Conservation (phyloP, 2,329 filamentous ascomycete genomes). For the Pleurostoma richardsiae region DNA sequence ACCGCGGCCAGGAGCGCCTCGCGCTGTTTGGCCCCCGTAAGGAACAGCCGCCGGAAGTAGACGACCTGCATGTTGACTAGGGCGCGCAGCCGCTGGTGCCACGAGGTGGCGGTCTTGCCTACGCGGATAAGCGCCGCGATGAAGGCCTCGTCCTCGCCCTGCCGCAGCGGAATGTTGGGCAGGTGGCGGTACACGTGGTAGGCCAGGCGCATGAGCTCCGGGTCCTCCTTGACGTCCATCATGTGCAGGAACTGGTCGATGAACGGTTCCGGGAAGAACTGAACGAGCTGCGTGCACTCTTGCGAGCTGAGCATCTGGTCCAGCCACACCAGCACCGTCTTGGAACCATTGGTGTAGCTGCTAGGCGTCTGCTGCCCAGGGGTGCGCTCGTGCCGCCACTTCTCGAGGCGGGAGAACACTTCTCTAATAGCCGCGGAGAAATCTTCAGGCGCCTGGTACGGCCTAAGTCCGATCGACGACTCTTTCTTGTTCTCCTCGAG, state of each 20-base stretch:
- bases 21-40: constrained; percentile 71
- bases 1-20: constrained; percentile 83
- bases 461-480: constrained; percentile 78
- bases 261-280: constrained; percentile 85
- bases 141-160: constrained; percentile 79
- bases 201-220: constrained; percentile 86
- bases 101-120: constrained; percentile 75
- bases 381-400: constrained; percentile 78
- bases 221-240: constrained; percentile 99
- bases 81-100: constrained; percentile 92
- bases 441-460: constrained; percentile 73
- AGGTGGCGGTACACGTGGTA: constrained; percentile 97
- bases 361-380: constrained; percentile 91
- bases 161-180: constrained; percentile 88
- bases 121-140: constrained; percentile 84
- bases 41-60: constrained; percentile 93
- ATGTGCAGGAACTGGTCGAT: constrained; percentile 94
- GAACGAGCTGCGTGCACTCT: constrained; percentile 84
- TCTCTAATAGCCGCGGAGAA: constrained; percentile 67
- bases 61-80: constrained; percentile 98
- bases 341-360: constrained; percentile 90
- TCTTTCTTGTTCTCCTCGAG: constrained; percentile 72
- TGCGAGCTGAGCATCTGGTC: constrained; percentile 86
- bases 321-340: constrained; percentile 93
- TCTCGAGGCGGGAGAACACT: constrained; percentile 75